A percentile compares a stretch with the other conserved stretches of the same genome.
Conservation (phyloP, 2,329 filamentous ascomycete genomes). For the Dactylellina drechsleri region DNA sequence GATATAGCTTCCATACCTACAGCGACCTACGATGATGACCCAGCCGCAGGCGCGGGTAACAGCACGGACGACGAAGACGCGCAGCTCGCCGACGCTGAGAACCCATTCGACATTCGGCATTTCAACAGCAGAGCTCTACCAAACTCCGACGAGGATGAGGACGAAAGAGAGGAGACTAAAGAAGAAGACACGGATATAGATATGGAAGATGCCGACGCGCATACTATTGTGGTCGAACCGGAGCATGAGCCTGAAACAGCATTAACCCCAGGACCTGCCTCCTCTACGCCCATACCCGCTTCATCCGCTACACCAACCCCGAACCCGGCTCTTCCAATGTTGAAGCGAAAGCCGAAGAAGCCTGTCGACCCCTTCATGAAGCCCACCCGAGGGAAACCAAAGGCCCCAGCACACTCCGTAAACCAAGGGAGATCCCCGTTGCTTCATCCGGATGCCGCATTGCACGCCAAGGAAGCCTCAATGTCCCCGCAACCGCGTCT, state of each 20-base stretch:
- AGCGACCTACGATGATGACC: slow-evolving; percentile 48
- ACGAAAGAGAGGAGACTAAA: slow-evolving; percentile 40
- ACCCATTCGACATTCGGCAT: slow-evolving; percentile 50
- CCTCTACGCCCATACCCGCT: slow-evolving; percentile 43
- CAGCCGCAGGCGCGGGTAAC: slow-evolving; percentile 13
- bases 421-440: slow-evolving; percentile 34
- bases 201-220: slow-evolving; percentile 42
- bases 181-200: slow-evolving; percentile 46
- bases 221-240: not conserved
- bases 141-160: slow-evolving; percentile 46
- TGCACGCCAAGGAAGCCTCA: slow-evolving; percentile 37
- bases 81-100: slow-evolving; percentile 46
- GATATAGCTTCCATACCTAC: slow-evolving; percentile 32
- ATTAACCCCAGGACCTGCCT: slow-evolving; percentile 31
- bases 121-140: slow-evolving; percentile 28
- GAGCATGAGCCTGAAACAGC: slow-evolving; percentile 37
- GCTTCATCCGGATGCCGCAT: slow-evolving; percentile 32
- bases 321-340: slow-evolving; percentile 20
- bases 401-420: slow-evolving; percentile 7
- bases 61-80: slow-evolving; percentile 50
- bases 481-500: slow-evolving; percentile 47
- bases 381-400: slow-evolving; percentile 30
- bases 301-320: slow-evolving; percentile 42
- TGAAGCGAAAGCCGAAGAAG: slow-evolving; percentile 37
- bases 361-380: slow-evolving; percentile 44